phyloP scores from a whole-genome alignment of 2,329 filamentous ascomycete species.

The Hymenoscyphus occultus region DNA sequence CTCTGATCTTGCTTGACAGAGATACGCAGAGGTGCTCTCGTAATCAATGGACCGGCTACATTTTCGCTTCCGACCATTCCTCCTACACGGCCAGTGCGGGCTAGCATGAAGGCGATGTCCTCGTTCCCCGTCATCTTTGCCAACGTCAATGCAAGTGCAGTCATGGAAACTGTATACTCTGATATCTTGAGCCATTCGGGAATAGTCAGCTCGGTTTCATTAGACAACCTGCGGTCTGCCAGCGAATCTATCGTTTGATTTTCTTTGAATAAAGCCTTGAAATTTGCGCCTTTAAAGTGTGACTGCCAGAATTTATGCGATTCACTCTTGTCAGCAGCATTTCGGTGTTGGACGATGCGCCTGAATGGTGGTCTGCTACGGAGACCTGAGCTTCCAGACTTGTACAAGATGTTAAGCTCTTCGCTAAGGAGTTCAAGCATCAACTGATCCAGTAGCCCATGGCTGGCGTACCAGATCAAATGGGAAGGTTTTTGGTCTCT shows the following conservation, averaged over 20 bases:
- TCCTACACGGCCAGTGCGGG: slow-evolving; percentile 2
- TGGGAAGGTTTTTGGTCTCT: slow-evolving; percentile 3
- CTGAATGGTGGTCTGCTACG: slow-evolving; percentile 4
- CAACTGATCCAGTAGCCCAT: slow-evolving; percentile 5
- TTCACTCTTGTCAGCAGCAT: background rate
- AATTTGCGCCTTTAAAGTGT: slow-evolving; percentile 2
- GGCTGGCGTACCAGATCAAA: slow-evolving; percentile 7
- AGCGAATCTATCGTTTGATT: slow-evolving; percentile 1
- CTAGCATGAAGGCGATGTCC: slow-evolving; percentile 7
- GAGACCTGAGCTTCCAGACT: slow-evolving; percentile 3
- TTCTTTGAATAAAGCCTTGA: slow-evolving; percentile 8
- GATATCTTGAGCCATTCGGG: slow-evolving; percentile 5
- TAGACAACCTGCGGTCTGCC: background rate
- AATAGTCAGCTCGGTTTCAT: slow-evolving; percentile 1
- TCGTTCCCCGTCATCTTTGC: slow-evolving; percentile 3
- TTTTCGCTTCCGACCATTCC: slow-evolving; percentile 5
- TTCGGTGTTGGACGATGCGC: slow-evolving; percentile 6
- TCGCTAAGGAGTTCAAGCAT: slow-evolving; percentile 8
- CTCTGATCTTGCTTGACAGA: slow-evolving; percentile 7
- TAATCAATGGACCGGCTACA: slow-evolving; percentile 6
- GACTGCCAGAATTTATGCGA: slow-evolving; percentile 6
- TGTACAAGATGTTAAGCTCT: slow-evolving; percentile 7
- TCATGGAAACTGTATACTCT: slow-evolving; percentile 7
- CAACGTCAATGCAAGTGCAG: slow-evolving; percentile 5
- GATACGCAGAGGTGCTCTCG: slow-evolving; percentile 10